Percentiles rank a stretch among this genome's conserved stretches.
phyloP scores from a whole-genome alignment of 495 filamentous ascomycete genomes.

The Xylaria telfairii region DNA sequence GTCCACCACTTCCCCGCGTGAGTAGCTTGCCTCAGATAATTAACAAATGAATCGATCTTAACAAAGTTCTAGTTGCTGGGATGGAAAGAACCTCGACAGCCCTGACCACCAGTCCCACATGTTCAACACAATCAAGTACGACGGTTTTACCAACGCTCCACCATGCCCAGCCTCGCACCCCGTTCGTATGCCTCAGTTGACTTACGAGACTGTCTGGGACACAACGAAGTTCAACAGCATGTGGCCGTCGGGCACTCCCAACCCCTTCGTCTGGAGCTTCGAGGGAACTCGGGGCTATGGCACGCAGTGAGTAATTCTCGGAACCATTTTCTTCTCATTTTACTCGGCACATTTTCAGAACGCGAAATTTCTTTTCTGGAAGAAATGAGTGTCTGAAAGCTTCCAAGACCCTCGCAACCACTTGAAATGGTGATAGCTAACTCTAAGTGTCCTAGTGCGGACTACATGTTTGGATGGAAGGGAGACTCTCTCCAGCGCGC shows the following conservation, averaged over 20 bases:
- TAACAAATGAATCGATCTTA: not conserved
- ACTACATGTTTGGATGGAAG: conserved; percentile 58
- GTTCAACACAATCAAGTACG: conserved; percentile 48
- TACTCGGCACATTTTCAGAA: too few species aligned
- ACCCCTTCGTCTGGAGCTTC: conserved; percentile 57
- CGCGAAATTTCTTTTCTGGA: too few species aligned
- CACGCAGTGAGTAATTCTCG: too few species aligned
- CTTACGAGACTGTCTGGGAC: conserved; percentile 61
- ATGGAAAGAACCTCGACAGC: conserved; percentile 64
- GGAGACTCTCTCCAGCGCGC: conserved; percentile 52
- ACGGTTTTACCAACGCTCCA: conserved; percentile 49
- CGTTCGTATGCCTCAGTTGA: conserved; percentile 48
- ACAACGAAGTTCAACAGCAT: conserved; percentile 54
- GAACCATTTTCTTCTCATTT: too few species aligned
- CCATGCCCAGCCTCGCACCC: conserved; percentile 60
- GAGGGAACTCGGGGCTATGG: conserved; percentile 46
- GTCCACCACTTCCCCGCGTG: conserved; percentile 62
- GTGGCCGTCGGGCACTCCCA: conserved; percentile 52
- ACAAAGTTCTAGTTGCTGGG: conserved; percentile 54
- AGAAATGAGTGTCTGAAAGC: too few species aligned
- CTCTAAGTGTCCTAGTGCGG: too few species aligned
- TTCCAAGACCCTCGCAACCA: too few species aligned
- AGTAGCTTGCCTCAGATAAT: conserved; percentile 23
- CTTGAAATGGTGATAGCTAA: too few species aligned
- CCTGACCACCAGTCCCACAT: conserved; percentile 63